phyloP scores from a whole-genome alignment of 73 alveolate genomes.

The Stentor coeruleus region DNA sequence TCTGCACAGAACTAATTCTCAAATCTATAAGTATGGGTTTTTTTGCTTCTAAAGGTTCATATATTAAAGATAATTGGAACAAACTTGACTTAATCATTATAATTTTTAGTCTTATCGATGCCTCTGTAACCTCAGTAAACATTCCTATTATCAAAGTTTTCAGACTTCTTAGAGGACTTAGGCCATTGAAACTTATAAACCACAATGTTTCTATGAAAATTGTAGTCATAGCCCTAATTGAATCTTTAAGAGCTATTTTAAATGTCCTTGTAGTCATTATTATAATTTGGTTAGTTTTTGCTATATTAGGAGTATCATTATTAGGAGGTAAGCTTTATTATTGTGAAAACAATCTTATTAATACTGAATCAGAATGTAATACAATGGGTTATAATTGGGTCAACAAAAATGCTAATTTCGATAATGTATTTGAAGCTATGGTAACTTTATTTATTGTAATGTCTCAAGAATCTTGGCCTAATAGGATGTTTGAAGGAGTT shows the following conservation, averaged over 20 bases:
- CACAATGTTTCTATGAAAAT: constrained; percentile 84
- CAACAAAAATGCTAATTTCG: constrained; percentile 68
- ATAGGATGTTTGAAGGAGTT: constrained; percentile 62
- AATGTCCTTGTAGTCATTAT: constrained; percentile 78
- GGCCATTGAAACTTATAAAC: constrained; percentile 86
- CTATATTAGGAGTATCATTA: constrained; percentile 76
- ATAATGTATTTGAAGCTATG: constrained; percentile 82
- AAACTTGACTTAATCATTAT: constrained; percentile 75
- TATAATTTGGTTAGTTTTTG: constrained; percentile 89
- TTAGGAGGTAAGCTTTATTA: constrained; percentile 76
- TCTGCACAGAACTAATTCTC: neutral
- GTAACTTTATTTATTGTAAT: constrained; percentile 80
- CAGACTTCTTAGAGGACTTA: constrained; percentile 80
- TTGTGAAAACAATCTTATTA: constrained; percentile 24
- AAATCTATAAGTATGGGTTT: constrained; percentile 43
- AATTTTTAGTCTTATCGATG: constrained; percentile 74
- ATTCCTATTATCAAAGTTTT: constrained; percentile 74
- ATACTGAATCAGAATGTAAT: constrained; percentile 27
- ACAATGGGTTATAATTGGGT: constrained; percentile 63
- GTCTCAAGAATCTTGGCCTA: constrained; percentile 94
- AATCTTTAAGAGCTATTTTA: constrained; percentile 75
- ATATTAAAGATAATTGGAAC: constrained; percentile 48
- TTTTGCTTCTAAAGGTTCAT: constrained; percentile 6
- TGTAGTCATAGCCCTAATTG: constrained; percentile 76
- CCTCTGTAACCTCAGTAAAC: constrained; percentile 52